These are phyloP conservation scores for Ophiostoma novo-ulmi DNA, from an alignment of 2,329 filamentous ascomycete species.

Conservation along the genomic window DNA sequence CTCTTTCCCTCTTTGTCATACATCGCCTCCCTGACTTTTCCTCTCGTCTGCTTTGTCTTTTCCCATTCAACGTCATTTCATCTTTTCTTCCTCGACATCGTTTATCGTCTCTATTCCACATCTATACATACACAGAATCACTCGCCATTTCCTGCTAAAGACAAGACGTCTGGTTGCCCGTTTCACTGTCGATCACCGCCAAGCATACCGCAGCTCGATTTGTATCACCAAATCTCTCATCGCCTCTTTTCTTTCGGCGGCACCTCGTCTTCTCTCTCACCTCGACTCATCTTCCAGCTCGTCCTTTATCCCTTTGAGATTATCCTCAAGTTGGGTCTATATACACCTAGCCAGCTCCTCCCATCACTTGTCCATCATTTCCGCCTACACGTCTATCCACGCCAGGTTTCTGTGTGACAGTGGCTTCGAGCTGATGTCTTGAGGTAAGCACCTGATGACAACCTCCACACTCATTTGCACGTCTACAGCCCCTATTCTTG, in stretches of 20 bases:
- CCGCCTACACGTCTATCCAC: neutral
- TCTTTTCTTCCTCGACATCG: neutral
- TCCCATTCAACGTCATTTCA: neutral
- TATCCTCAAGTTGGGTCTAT: neutral
- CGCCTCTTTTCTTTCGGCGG: neutral
- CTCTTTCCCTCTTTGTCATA: neutral
- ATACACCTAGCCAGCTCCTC: neutral
- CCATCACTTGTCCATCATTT: neutral
- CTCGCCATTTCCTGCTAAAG: neutral
- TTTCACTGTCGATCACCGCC: slow-evolving; percentile 4
- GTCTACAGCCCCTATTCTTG: neutral
- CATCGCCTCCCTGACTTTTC: neutral
- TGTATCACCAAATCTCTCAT: slow-evolving; percentile 2
- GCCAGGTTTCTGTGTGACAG: slow-evolving; percentile 19
- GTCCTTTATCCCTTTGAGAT: neutral
- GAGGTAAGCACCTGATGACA: slow-evolving; percentile 4
- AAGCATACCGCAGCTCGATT: slow-evolving; percentile 6
- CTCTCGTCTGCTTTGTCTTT: neutral
- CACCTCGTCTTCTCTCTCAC: neutral
- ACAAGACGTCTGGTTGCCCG: neutral
- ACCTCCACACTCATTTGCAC: neutral
- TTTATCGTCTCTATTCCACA: neutral
- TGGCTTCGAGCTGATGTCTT: slow-evolving; percentile 18
- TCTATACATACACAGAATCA: neutral
- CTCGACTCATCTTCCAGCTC: neutral